Base-by-base conservation (phyloP, 179 eudicot genomes). In the Nepenthes alata region DNA sequence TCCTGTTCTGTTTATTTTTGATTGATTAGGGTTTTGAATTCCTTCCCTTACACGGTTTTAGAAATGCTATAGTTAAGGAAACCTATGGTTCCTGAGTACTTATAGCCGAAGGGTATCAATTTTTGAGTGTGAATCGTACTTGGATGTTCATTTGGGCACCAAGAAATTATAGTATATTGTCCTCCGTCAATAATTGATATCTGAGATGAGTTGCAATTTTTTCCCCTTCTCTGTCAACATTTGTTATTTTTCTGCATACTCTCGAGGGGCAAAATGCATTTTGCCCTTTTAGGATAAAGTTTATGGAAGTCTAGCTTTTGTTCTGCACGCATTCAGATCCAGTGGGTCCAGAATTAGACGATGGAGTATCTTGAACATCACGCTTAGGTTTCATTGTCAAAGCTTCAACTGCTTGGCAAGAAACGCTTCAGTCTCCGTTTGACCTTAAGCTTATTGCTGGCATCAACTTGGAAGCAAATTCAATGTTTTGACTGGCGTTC, bases 21-120 rank as follows among this genome's bases (percentile, higher is more conserved):
- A 51, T 62, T 63, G 57, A 50, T 63, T 81, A 73, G 82, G 80
- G 80, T 66, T 78, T 53, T 57, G 59, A 52, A 15, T 52, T 52
- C 52, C 45, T 25, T 25, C 45, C 8, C 8, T 41, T 8, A 10
- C 2, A 6, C 12, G 52, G n/a, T 3, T 48, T 3, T 9, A 10
- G 3, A 48, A 48, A 6, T 6, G 45, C 45, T 4, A 41, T 41
- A 41, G 8, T 7, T 41, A 41, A 4, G 45, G 6, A 4, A 41
- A 25, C 25, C 8, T 41, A 41, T 41, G 45, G 45, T 7, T 7
- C 8, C 45, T 0, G 5, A 41, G 45, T 41, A 4, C 8, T 4
- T 7, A 41, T 41, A 0, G 52, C 3, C 2, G 2, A 57, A 34
- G 56, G 44, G 12, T 57, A 25, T 10, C 2, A 57, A 47, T 15